Conservation (phyloP, 352 stramenopile species). For the Phytophthora lateralis region DNA sequence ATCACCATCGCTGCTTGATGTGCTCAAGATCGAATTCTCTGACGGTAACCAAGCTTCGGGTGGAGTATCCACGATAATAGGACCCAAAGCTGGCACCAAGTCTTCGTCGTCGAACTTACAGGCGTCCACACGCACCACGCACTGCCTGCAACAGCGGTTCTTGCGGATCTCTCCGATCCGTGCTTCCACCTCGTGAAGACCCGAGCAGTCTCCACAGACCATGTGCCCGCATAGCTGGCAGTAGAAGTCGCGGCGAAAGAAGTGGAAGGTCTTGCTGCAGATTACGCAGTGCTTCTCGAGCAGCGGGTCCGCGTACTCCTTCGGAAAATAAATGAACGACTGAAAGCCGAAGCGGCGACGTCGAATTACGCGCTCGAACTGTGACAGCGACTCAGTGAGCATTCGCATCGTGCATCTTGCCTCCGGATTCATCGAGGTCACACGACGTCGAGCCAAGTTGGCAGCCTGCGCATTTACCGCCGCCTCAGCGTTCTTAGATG, state of each 20-base stretch:
- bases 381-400: conserved; percentile 51
- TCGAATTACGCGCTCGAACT: conserved; percentile 65
- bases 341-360: conserved; percentile 71
- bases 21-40: conserved; percentile 14
- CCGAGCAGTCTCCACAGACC: conserved; percentile 54
- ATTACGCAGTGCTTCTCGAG: conserved; percentile 46
- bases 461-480: conserved; percentile 25
- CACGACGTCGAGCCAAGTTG: conserved; percentile 38
- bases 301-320: conserved; percentile 31
- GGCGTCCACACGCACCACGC: conserved; percentile 56
- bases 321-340: conserved; percentile 68
- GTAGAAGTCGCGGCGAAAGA: conserved; percentile 55
- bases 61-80: conserved; percentile 44
- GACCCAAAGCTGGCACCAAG: conserved; percentile 44
- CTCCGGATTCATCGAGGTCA: conserved; percentile 55
- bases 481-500: conserved; percentile 16
- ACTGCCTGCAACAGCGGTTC: conserved; percentile 53
- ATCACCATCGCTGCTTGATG: conserved; percentile 34
- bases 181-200: conserved; percentile 55
- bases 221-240: conserved; percentile 64
- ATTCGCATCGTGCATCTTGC: conserved; percentile 45
- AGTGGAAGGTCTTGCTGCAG: conserved; percentile 54
- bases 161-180: conserved; percentile 48
- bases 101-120: conserved; percentile 64
- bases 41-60: conserved; percentile 37